Evolutionary conservation across 225 moss, liverwort and hornwort species (phyloP).

Genomic region (Lunularia cruciata): DNA sequence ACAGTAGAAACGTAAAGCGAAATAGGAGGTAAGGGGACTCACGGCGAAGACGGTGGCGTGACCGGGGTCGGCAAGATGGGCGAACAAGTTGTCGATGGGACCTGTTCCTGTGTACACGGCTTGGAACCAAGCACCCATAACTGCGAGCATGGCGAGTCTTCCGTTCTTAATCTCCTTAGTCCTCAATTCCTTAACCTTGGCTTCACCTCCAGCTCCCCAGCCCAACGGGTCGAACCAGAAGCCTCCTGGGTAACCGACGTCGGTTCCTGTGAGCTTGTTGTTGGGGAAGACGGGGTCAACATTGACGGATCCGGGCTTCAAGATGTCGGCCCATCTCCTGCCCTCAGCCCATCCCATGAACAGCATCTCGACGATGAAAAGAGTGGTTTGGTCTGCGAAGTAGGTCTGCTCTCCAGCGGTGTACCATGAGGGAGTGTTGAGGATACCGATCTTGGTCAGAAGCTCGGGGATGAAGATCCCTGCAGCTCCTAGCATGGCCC

Average conservation of each 20-base stretch:
- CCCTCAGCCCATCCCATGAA: slow-evolving; percentile 81
- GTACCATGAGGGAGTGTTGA: slow-evolving; percentile 83
- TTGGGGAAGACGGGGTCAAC: slow-evolving; percentile 78
- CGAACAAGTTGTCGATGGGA: slow-evolving; percentile 89
- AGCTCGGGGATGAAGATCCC: slow-evolving; percentile 95
- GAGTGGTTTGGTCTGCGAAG: slow-evolving; percentile 64
- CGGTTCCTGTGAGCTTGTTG: slow-evolving; percentile 84
- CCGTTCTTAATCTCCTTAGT: slow-evolving; percentile 97
- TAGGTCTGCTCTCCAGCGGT: slow-evolving; percentile 57
- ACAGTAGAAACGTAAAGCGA: neutral
- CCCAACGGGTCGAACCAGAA: slow-evolving; percentile 89
- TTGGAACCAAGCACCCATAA: slow-evolving; percentile 77
- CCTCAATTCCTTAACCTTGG: slow-evolving; percentile 79
- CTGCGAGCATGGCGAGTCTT: slow-evolving; percentile 85
- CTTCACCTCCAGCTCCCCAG: slow-evolving; percentile 48
- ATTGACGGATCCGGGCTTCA: slow-evolving; percentile 83
- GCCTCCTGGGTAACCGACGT: slow-evolving; percentile 92
- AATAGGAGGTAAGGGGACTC: neutral
- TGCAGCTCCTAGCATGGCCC: slow-evolving; percentile 93
- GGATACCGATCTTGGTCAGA: slow-evolving; percentile 74
- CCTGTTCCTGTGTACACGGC: slow-evolving; percentile 69
- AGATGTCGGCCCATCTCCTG: slow-evolving; percentile 88
- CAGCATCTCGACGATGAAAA: slow-evolving; percentile 70
- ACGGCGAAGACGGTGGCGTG: slow-evolving; percentile 72
- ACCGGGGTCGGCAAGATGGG: slow-evolving; percentile 76